Percentiles rank a stretch among this genome's conserved stretches.
Evolutionary conservation across 2,329 filamentous ascomycete species (phyloP).

Genomic region (Pseudocercospora crystallina): DNA sequence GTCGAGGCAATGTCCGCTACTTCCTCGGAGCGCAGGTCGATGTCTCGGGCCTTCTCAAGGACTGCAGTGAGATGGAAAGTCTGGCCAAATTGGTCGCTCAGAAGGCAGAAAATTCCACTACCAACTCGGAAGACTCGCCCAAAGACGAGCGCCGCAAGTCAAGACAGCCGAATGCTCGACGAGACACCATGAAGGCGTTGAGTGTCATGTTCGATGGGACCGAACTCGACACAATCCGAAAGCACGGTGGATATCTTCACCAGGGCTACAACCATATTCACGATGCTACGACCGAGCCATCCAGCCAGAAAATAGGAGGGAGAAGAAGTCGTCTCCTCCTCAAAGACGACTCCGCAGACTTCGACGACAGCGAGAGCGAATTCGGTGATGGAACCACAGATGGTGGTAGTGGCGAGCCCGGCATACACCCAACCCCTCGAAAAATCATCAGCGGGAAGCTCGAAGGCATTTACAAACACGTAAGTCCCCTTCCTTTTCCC

Average conservation of each 20-base stretch:
- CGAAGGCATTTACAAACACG: slow-evolving; percentile 58
- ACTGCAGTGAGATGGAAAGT: slow-evolving; percentile 63
- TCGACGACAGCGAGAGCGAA: too few relatives aligned
- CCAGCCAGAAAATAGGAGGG: slow-evolving; percentile 45
- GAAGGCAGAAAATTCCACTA: slow-evolving; percentile 28
- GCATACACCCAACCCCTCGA: too few relatives aligned
- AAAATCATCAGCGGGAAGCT: slow-evolving; percentile 30
- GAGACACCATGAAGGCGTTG: slow-evolving; percentile 56
- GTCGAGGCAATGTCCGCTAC: slow-evolving; percentile 64
- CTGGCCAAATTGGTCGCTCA: slow-evolving; percentile 42
- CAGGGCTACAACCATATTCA: slow-evolving; percentile 44
- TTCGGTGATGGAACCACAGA: too few relatives aligned
- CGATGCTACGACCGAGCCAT: slow-evolving; percentile 42
- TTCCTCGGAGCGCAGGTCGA: slow-evolving; percentile 72
- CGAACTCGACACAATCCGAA: slow-evolving; percentile 65
- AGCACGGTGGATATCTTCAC: slow-evolving; percentile 63
- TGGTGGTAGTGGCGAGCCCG: too few relatives aligned
- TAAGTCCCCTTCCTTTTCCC: slow-evolving; percentile 36
- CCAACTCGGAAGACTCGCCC: slow-evolving; percentile 27
- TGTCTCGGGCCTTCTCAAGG: slow-evolving; percentile 65
- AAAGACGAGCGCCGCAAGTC: slow-evolving; percentile 40
- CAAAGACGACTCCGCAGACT: too few relatives aligned
- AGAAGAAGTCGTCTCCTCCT: slow-evolving; percentile 18
- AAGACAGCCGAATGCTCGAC: not conserved
- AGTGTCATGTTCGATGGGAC: slow-evolving; percentile 66